Conservation (phyloP, 2,329 filamentous ascomycete species). For the Rhynchosporium secalis region DNA sequence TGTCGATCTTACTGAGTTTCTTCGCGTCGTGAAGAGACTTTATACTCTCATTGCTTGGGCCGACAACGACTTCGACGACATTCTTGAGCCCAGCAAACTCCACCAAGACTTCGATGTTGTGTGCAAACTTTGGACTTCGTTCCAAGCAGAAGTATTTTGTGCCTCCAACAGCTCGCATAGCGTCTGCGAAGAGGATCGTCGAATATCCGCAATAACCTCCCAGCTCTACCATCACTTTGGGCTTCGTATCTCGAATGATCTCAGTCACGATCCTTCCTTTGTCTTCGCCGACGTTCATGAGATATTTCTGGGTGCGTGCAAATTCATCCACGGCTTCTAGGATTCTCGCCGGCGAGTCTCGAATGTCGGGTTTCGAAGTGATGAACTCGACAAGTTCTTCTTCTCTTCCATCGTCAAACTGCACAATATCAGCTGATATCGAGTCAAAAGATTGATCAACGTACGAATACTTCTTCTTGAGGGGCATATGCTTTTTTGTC, state of each 20-base stretch:
- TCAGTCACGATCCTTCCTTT: constrained; percentile 72
- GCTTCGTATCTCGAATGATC: constrained; percentile 66
- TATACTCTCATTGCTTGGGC: constrained; percentile 66
- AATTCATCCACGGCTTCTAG: constrained; percentile 72
- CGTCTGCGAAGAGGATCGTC: constrained; percentile 70
- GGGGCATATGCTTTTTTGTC: constrained; percentile 30
- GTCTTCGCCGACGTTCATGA: constrained; percentile 78
- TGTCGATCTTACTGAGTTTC: constrained; percentile 29
- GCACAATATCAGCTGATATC: constrained; percentile 2
- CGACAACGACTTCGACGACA: constrained; percentile 69
- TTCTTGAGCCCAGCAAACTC: constrained; percentile 72
- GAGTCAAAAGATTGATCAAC: not conserved
- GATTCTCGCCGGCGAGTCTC: constrained; percentile 63
- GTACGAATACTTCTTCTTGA: constrained; percentile 34
- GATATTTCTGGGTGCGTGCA: constrained; percentile 62
- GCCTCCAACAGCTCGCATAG: constrained; percentile 63
- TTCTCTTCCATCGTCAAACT: constrained; percentile 72
- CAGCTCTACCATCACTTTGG: constrained; percentile 72
- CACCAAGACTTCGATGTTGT: constrained; percentile 67
- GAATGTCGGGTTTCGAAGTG: constrained; percentile 60
- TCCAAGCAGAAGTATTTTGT: constrained; percentile 71
- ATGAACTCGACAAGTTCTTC: constrained; percentile 71
- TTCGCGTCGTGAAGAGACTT: constrained; percentile 55
- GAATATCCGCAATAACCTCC: constrained; percentile 84
- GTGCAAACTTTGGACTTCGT: constrained; percentile 70